Base-by-base conservation (phyloP, 2,329 filamentous ascomycete genomes). In the Dothideomycetes sp. region DNA sequence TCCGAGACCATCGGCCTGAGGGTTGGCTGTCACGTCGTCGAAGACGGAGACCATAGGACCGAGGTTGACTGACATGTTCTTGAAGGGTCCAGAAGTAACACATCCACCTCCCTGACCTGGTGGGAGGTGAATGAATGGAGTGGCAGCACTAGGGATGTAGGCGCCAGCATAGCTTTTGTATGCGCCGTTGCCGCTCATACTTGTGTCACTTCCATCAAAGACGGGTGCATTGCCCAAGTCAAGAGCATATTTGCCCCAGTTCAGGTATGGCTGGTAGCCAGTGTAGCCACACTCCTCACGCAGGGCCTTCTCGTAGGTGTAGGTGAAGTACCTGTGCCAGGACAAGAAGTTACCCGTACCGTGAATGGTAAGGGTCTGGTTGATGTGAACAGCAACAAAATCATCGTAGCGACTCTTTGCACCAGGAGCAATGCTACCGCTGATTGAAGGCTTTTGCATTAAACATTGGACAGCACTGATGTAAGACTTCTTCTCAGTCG, bases 131-230 rank as follows among this genome's bases (percentile, higher is more conserved):
- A 64, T 44, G 7, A 35, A 34, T 2, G 47, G 44, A 3, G 27
- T 17, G 9, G 40, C 43, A 24, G 32, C 27, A 22, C 37, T 41
- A 4, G 43, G 43, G 30, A 50, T 45, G 8, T 29, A 40, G 19
- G 30, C 34, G 31, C 61, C 55, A 73, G 72, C 37, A 71, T 52
- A 10, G 30, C 64, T 63, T 29, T 43, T 40, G 14, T 42, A 47
- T 5, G 36, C 47, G 16, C 56, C 55, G 32, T 58, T 52, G n/a
- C 51, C 50, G 34, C 49, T 45, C 18, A 59, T 49, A 10, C 63
- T 60, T 16, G 63, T 68, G 12, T 63, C 64, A 40, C 63, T 68
- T 37, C 73, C 73, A 47, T 78, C 72, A 39, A 78, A 75, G 39
- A 75, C 49, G 3, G 72, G 69, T 0, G 70, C 73, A 34, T 63